A percentile compares a stretch with the other conserved stretches of the same genome.
These are phyloP conservation scores for Phaeomoniella chlamydospora DNA, from an alignment of 2,329 filamentous ascomycete genomes.

Conservation along the genomic window DNA sequence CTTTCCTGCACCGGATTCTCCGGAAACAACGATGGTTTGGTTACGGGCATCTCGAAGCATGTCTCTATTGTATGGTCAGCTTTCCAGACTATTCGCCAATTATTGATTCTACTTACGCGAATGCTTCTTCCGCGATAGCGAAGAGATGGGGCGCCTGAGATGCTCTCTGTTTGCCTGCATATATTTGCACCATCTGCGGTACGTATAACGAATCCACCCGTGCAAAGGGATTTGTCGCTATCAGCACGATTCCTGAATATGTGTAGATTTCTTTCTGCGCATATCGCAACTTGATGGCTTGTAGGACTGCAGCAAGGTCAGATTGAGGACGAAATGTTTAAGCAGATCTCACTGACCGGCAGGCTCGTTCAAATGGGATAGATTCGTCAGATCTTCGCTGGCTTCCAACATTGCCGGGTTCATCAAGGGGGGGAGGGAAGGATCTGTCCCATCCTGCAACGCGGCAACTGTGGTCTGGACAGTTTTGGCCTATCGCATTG, in stretches of 20 bases:
- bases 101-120: slow-evolving; percentile 55
- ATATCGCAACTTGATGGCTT: slow-evolving; percentile 95
- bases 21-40: slow-evolving; percentile 97
- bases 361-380: slow-evolving; percentile 96
- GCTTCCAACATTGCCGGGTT: slow-evolving; percentile 97
- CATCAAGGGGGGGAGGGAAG: slow-evolving; percentile 81
- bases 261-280: slow-evolving; percentile 99
- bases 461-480: slow-evolving; percentile 64
- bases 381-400: slow-evolving; percentile 91
- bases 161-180: slow-evolving; percentile 89
- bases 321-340: slow-evolving; percentile 12
- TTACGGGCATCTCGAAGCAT: slow-evolving; percentile 95
- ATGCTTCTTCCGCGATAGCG: slow-evolving; percentile 96
- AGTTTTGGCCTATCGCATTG: slow-evolving; percentile 54
- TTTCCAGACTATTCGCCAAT: not conserved
- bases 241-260: slow-evolving; percentile 96
- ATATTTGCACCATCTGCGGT: slow-evolving; percentile 98
- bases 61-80: slow-evolving; percentile 47
- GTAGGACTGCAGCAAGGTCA: slow-evolving; percentile 51
- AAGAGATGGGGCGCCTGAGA: slow-evolving; percentile 97
- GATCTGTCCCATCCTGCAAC: slow-evolving; percentile 62
- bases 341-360: slow-evolving; percentile 50
- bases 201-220: slow-evolving; percentile 96
- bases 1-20: slow-evolving; percentile 96
- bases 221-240: slow-evolving; percentile 96